Percentiles rank a stretch among this genome's conserved stretches.
Evolutionary conservation across 139 green algal genomes (phyloP).

Genomic region (Chlamydomonas asymmetrica): DNA sequence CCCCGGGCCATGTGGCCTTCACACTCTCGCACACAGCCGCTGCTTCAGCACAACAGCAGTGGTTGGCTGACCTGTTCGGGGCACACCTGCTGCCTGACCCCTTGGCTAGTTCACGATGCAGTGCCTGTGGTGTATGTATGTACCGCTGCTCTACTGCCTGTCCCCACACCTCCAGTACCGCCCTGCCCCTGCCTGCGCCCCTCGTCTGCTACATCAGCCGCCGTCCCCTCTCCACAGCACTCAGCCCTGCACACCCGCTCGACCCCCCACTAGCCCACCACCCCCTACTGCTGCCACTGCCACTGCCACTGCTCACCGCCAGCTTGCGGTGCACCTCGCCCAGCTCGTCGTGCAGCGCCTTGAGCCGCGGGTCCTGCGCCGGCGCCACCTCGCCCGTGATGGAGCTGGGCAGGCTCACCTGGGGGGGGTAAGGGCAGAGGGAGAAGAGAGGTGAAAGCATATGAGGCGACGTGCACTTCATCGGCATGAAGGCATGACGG

Average conservation of each 20-base stretch:
- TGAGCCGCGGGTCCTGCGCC: constrained; percentile 48
- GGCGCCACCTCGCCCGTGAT: constrained; percentile 39
- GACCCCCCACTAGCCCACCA: background rate
- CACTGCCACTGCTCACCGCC: background rate
- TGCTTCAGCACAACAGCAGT: too few species aligned
- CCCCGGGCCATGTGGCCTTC: too few species aligned
- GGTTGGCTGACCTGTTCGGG: too few species aligned
- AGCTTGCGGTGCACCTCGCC: constrained; percentile 48
- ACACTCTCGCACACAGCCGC: too few species aligned
- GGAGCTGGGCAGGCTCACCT: constrained; percentile 49
- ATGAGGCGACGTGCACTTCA: background rate
- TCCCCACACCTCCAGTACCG: too few species aligned
- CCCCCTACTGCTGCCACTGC: background rate
- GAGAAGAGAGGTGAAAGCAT: background rate
- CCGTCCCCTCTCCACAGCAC: background rate
- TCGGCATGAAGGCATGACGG: background rate
- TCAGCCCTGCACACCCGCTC: too few species aligned
- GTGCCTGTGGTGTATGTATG: too few species aligned
- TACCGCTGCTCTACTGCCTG: too few species aligned
- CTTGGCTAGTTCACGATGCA: too few species aligned
- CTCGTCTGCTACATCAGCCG: background rate
- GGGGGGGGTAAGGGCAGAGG: background rate
- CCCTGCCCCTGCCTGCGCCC: background rate
- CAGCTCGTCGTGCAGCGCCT: constrained; percentile 51
- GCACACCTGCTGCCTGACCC: too few species aligned